Conservation (phyloP, 139 green algal species). For the Ettlia oleoabundans region DNA sequence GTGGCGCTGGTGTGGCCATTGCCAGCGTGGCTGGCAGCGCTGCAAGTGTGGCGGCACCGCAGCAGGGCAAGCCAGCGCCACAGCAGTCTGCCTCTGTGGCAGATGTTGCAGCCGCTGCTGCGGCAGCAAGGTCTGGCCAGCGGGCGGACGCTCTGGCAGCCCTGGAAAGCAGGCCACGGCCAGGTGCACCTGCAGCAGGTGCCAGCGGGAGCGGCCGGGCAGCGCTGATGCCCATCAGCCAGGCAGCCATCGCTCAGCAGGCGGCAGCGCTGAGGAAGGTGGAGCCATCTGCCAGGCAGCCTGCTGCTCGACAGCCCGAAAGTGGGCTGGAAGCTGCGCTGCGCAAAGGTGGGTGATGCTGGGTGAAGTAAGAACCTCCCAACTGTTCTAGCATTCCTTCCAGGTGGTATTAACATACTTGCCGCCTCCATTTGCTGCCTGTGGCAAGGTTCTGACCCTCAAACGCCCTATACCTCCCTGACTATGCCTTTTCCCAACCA, state of each 20-base stretch:
- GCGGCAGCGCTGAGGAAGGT: slow-evolving; percentile 55
- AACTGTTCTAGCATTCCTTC: no score
- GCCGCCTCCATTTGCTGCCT: no score
- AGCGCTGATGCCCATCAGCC: slow-evolving; percentile 28
- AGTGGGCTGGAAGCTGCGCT: slow-evolving; percentile 49
- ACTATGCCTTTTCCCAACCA: no score
- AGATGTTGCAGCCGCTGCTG: not conserved
- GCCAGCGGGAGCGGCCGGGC: slow-evolving; percentile 1
- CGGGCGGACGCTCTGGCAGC: slow-evolving; percentile 1
- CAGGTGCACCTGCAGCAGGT: not conserved
- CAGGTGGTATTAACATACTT: no score
- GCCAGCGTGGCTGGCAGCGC: not conserved
- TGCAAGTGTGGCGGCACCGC: not conserved
- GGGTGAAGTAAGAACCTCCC: not conserved
- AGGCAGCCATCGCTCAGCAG: slow-evolving; percentile 54
- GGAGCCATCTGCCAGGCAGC: slow-evolving; percentile 2
- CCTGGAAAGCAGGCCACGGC: not conserved
- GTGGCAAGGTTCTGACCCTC: no score
- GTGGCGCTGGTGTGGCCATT: no score
- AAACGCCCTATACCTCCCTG: no score
- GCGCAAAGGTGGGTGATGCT: slow-evolving; percentile 31
- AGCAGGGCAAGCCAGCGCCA: no score
- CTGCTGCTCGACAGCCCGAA: not conserved
- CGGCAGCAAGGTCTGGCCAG: not conserved
- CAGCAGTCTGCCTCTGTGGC: slow-evolving; percentile 3